phyloP scores from a whole-genome alignment of 495 filamentous ascomycete genomes.

The Annulohypoxylon stygium region DNA sequence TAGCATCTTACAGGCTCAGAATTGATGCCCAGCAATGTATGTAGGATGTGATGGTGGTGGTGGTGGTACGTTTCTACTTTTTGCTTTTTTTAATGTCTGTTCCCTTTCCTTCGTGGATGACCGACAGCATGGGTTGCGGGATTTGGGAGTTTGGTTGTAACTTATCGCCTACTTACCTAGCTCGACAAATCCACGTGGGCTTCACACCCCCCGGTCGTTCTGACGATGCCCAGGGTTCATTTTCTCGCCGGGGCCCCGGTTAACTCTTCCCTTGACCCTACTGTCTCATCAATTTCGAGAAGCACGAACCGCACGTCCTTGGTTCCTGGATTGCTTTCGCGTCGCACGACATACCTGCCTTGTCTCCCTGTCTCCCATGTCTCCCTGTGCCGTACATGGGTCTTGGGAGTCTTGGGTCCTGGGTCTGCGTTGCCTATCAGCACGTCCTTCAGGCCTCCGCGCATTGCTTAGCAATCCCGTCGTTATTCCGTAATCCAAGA shows the following conservation, averaged over 20 bases:
- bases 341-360: conserved; percentile 30
- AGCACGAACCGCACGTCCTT: conserved; percentile 13
- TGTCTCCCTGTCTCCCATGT: too few species aligned
- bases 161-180: conserved; percentile 19
- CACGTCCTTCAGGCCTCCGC: conserved; percentile 7
- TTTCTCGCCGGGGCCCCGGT: conserved; percentile 16
- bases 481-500: conserved; percentile 15
- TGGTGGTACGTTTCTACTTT: neutral
- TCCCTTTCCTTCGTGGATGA: neutral
- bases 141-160: conserved; percentile 21
- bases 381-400: conserved; percentile 13
- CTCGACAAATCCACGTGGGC: conserved; percentile 37
- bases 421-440: conserved; percentile 3
- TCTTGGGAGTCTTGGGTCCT: neutral
- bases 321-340: neutral
- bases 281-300: conserved; percentile 21
- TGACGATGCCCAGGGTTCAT: conserved; percentile 12
- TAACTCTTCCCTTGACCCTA: neutral
- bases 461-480: conserved; percentile 2
- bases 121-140: conserved; percentile 9
- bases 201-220: conserved; percentile 15
- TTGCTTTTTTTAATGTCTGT: neutral
- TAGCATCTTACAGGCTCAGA: neutral
- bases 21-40: conserved; percentile 1
- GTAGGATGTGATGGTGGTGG: neutral